phyloP scores from a whole-genome alignment of 2,329 filamentous ascomycete species.

The Scedosporium apiospermum region DNA sequence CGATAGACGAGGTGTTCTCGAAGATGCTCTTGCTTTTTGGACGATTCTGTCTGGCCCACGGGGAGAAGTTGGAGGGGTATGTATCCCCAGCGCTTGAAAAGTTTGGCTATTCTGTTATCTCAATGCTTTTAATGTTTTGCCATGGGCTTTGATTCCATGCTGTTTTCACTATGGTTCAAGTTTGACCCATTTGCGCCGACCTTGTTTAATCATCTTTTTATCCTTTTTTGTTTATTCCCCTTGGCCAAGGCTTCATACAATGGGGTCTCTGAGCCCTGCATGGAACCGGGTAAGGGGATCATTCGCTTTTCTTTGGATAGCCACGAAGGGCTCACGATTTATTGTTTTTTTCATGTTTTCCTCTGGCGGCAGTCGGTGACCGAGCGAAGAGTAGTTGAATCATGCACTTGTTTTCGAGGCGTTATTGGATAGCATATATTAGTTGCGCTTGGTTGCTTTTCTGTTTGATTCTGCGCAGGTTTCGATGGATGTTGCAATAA shows the following conservation, averaged over 20 bases:
- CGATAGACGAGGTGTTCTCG: not conserved
- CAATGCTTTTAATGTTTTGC: not conserved
- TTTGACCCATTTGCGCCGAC: not conserved
- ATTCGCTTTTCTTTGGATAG: not conserved
- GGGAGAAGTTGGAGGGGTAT: not conserved
- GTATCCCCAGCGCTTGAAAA: not conserved
- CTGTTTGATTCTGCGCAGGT: not conserved
- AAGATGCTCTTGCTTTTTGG: not conserved
- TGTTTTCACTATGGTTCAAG: conserved; percentile 7
- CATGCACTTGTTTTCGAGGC: not conserved
- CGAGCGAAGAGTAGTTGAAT: not conserved
- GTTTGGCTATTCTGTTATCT: conserved; percentile 1
- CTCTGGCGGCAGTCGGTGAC: not conserved
- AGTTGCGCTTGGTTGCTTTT: not conserved
- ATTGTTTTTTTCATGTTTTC: not conserved
- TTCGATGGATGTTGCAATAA: too few species aligned
- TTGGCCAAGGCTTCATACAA: not conserved
- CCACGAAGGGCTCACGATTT: not conserved
- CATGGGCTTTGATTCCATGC: not conserved
- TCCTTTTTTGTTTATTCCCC: not conserved
- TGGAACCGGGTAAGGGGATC: not conserved
- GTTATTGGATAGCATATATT: conserved; percentile 1
- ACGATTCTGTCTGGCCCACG: not conserved
- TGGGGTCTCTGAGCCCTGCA: too few species aligned
- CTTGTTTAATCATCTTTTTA: not conserved